Evolutionary conservation across 352 stramenopile genomes (phyloP).

Genomic region (Phytophthora fragariae): DNA sequence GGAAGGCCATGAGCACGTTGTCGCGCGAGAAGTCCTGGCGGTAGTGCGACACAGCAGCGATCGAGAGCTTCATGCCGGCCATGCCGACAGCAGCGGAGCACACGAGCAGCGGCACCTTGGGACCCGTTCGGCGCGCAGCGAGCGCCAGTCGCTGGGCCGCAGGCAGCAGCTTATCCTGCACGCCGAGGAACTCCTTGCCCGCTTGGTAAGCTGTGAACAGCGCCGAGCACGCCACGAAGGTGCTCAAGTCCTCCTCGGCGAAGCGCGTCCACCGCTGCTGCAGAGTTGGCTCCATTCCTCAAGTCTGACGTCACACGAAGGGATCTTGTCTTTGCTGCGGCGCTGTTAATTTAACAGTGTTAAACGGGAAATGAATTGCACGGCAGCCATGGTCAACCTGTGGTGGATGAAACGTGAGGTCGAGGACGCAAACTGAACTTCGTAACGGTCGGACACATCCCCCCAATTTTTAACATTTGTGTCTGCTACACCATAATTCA

Average conservation of each 20-base stretch:
- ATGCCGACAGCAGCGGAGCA: conserved; percentile 55
- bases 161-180: conserved; percentile 16
- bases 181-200: conserved; percentile 41
- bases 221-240: conserved; percentile 39
- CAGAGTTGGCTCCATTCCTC: conserved; percentile 33
- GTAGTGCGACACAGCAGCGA: conserved; percentile 50
- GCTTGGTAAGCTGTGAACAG: conserved; percentile 40
- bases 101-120: conserved; percentile 49
- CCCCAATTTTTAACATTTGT: conserved; percentile 15
- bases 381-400: neutral
- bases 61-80: conserved; percentile 64
- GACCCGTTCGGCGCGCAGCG: conserved; percentile 42
- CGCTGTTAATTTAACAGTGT: too few relatives aligned
- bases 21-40: conserved; percentile 66
- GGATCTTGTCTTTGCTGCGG: conserved; percentile 8
- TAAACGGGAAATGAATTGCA: conserved; percentile 33
- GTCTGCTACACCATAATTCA: neutral
- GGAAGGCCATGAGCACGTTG: conserved; percentile 62
- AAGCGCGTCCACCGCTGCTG: conserved; percentile 55
- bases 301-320: neutral
- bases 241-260: conserved; percentile 52
- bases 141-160: conserved; percentile 32
- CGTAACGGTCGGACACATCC: conserved; percentile 19
- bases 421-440: conserved; percentile 26
- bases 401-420: neutral